Conservation (phyloP, 305 asterid genomes). For the Coffea humblotiana region DNA sequence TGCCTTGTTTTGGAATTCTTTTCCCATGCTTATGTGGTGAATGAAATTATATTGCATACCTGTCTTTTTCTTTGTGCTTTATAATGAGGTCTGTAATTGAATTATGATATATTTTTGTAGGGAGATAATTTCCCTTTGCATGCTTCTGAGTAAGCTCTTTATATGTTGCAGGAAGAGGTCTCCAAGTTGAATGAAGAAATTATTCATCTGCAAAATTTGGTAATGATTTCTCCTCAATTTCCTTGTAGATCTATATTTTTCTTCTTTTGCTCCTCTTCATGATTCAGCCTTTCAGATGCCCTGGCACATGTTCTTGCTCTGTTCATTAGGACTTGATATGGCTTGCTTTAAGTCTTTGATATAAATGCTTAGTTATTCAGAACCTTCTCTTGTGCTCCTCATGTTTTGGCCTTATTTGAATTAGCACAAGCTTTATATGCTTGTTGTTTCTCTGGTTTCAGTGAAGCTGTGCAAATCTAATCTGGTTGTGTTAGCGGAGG, state of each 20-base stretch:
- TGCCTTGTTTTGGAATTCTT: neutral
- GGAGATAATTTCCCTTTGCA: neutral
- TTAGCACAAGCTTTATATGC: neutral
- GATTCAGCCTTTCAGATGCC: neutral
- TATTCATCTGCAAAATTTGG: constrained; percentile 55
- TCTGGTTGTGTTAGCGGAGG: neutral
- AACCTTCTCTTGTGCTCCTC: neutral
- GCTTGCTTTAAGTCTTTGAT: neutral
- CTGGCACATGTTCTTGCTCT: neutral
- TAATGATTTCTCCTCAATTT: constrained; percentile 27
- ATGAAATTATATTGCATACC: neutral
- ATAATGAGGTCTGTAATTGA: neutral
- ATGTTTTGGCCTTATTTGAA: neutral
- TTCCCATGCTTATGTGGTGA: neutral
- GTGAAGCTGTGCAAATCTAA: neutral
- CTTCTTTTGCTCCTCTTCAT: neutral
- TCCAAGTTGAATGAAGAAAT: constrained; percentile 67
- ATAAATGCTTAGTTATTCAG: neutral
- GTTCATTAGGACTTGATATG: neutral
- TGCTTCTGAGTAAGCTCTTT: constrained; percentile 9
- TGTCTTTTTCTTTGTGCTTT: neutral
- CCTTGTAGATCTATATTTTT: constrained; percentile 6
- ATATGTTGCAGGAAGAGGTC: constrained; percentile 66
- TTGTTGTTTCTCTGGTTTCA: neutral
- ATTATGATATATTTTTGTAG: neutral